Base-by-base conservation (phyloP, 202 grass and related monocot genomes). In the Brachypodium distachyon region DNA sequence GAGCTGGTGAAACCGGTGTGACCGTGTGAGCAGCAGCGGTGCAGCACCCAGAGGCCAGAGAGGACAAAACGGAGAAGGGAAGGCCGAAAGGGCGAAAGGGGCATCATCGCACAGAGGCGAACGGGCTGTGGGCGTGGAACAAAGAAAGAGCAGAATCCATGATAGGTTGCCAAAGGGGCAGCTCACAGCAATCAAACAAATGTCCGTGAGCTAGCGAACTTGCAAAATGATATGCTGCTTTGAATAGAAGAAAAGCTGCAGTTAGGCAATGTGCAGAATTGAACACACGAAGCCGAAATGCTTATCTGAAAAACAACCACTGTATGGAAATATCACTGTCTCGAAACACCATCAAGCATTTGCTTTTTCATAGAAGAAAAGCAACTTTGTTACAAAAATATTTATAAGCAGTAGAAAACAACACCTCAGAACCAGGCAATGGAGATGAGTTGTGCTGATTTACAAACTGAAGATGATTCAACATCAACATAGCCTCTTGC, bases 391-490 rank as follows among this genome's bases (percentile, higher is more conserved):
- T 56, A 31, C 38, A 69, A 75, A n/a, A 41, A 40, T 44, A 28
- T 77, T 36, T 10, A 55, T 53, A 18, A 62, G 4, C 22, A 48
- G 21, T 64, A 62, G 21, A 82, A 76, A 76, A 55, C 72, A 81
- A 48, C 52, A 70, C 34, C 8, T 47, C 68, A 27, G 31, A 70
- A 31, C 49, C 22, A 70, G 38, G 42, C n/a, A 64, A 55, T 66
- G 56, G 27, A 38, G 68, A 56, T 19, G 52, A 73, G 48, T 42
- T 10, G 0, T 43, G 26, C 47, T 76, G 55, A 66, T 77, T 6
- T 76, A 56, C 54, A 72, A 72, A 76, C 36, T 50, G 33, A 16
- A 72, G 50, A 72, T 28, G 40, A 57, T 37, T 85, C 51, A 60
- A 53, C 25, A 54, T 80, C 48, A 44, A 23, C 73, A 59, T 77